phyloP scores from a whole-genome alignment of 1,139 yeast genomes.

The Lodderomyces orthopsilosis region DNA sequence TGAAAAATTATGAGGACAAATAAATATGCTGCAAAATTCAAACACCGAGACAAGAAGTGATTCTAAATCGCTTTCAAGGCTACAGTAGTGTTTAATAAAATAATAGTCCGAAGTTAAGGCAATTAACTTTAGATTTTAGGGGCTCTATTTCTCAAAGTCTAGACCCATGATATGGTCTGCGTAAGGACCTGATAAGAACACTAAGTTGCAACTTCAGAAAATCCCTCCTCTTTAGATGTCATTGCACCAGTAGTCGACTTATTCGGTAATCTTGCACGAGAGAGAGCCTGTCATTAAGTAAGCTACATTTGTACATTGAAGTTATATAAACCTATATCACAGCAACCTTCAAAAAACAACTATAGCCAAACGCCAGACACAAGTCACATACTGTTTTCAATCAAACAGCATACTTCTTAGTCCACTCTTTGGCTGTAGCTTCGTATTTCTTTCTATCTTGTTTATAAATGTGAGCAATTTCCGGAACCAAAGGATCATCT shows the following conservation, averaged over 20 bases:
- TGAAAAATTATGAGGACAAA: neutral
- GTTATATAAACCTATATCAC: neutral
- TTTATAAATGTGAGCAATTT: constrained; percentile 95
- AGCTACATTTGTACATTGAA: constrained; percentile 1
- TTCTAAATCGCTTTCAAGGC: no score
- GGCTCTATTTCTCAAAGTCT: no score
- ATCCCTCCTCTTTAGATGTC: no score
- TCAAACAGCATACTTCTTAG: constrained; percentile 92
- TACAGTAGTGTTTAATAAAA: no score
- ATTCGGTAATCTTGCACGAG: no score
- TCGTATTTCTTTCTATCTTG: constrained; percentile 93
- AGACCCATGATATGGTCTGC: no score
- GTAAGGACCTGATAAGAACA: no score
- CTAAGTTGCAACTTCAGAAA: no score
- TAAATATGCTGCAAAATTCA: neutral
- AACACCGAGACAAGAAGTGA: neutral
- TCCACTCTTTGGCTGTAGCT: constrained; percentile 98
- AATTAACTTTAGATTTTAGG: no score
- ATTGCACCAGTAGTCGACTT: no score
- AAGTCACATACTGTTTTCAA: neutral
- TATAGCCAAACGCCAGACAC: neutral
- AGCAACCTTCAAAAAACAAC: neutral
- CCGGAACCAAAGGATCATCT: constrained; percentile 98
- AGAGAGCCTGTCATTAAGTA: neutral
- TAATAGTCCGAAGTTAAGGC: no score